Evolutionary conservation across 768 basidiomycete species (phyloP).

Genomic region (Russula foetens): DNA sequence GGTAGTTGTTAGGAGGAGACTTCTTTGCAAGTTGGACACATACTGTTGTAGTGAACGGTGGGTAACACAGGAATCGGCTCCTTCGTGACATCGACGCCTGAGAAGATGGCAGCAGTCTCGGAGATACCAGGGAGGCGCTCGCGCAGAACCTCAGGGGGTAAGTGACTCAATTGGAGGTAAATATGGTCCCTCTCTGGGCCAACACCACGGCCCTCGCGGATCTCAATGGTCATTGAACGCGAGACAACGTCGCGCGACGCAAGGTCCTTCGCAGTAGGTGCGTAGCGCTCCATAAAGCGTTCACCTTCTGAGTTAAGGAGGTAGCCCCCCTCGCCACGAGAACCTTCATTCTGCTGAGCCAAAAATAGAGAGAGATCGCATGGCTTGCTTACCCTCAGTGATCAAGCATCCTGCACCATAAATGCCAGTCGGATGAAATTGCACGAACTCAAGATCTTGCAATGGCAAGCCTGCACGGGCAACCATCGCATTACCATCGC

Average conservation of each 20-base stretch:
- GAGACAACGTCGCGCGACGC: conserved; percentile 99
- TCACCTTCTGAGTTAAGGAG: conserved; percentile 97
- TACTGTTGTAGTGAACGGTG: conserved; percentile 98
- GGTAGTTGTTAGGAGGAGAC: conserved; percentile 17
- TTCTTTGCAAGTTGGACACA: conserved; percentile 27
- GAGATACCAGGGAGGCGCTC: conserved; percentile 98
- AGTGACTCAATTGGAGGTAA: conserved; percentile 93
- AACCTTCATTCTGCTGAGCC: conserved; percentile 44
- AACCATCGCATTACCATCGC: conserved; percentile 99
- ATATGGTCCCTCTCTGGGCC: conserved; percentile 98
- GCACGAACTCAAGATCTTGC: conserved; percentile 98
- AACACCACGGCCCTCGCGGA: conserved; percentile 97
- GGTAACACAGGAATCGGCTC: conserved; percentile 98
- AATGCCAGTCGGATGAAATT: conserved; percentile 99
- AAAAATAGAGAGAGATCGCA: not conserved
- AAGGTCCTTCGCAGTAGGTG: conserved; percentile 98
- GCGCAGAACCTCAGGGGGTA: conserved; percentile 91
- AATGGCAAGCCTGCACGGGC: conserved; percentile 91
- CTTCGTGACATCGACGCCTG: conserved; percentile 98
- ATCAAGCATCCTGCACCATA: conserved; percentile 99
- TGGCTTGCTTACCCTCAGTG: conserved; percentile 67
- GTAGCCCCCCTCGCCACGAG: conserved; percentile 98
- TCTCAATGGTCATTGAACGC: conserved; percentile 97
- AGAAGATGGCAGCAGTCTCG: conserved; percentile 97
- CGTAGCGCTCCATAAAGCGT: conserved; percentile 99